Conservation (phyloP, 2,329 filamentous ascomycete genomes). For the Beauveria sp. region DNA sequence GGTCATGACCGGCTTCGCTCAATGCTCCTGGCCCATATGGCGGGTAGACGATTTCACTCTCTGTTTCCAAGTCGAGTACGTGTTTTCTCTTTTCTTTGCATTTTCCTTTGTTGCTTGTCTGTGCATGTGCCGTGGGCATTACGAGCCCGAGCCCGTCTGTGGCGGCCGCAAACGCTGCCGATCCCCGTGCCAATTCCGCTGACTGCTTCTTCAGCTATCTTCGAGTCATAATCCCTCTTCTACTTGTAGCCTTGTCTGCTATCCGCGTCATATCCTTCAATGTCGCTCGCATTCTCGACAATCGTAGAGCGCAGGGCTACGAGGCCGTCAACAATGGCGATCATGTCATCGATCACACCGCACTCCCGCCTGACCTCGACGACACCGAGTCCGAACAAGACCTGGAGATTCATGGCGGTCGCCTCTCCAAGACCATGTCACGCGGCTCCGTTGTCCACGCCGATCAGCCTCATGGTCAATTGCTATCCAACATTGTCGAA, state of each 20-base stretch:
- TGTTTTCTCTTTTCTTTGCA: background rate
- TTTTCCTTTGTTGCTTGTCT: background rate
- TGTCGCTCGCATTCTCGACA: background rate
- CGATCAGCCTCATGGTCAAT: slow-evolving; percentile 68
- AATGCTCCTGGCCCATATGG: slow-evolving; percentile 54
- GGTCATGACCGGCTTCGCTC: slow-evolving; percentile 41
- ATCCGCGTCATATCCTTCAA: slow-evolving; percentile 7
- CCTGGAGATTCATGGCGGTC: slow-evolving; percentile 50
- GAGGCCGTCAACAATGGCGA: background rate
- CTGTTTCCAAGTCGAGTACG: slow-evolving; percentile 38
- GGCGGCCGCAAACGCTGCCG: background rate
- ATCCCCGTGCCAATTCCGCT: slow-evolving; percentile 1
- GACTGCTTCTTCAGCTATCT: slow-evolving; percentile 24
- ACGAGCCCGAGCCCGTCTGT: no score
- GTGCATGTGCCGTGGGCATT: no score
- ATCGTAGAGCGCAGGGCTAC: background rate
- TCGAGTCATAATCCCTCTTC: slow-evolving; percentile 1
- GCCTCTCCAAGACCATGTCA: slow-evolving; percentile 53
- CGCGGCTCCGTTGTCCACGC: slow-evolving; percentile 60
- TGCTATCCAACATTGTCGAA: slow-evolving; percentile 64
- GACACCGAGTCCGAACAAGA: slow-evolving; percentile 36
- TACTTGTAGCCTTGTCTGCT: background rate
- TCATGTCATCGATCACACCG: slow-evolving; percentile 35
- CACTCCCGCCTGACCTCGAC: slow-evolving; percentile 39
- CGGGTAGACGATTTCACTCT: slow-evolving; percentile 54